Base-by-base conservation (phyloP, 495 filamentous ascomycete genomes). In the Penicillium ucsense region DNA sequence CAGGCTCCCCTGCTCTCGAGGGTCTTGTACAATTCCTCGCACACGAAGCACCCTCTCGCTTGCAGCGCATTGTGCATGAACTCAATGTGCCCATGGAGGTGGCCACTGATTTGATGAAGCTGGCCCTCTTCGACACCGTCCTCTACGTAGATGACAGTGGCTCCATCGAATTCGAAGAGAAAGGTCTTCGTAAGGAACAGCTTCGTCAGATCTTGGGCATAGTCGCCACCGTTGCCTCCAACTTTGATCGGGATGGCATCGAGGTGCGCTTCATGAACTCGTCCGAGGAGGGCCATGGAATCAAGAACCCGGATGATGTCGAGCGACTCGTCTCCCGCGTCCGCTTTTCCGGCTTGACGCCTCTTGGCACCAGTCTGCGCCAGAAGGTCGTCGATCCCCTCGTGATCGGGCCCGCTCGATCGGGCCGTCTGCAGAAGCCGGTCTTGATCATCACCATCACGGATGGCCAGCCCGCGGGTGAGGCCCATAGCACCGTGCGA, bases 111-210 rank as follows among this genome's bases (percentile, higher is more conserved):
- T 71, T 86, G 43, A 78, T 83, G 46, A 83, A 83, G 57, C 71
- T 86, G 6, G 70, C 76, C 2, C 60, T 87, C 42, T 87, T 76
- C 55, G 83, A 87, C 50, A 73, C 84, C 33, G 64, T 84, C 41
- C 67, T 87, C 30, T 85, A 82, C 54, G 80, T 86, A 43, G 83
- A 86, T 56, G 83, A 87, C 61, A 83, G 79, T 60, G 83, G 84
- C 8, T 86, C 83, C 28, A 86, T 87, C 63, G 65, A 74, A 38
- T 84, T 86, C 43, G 75, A 82, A 50, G 79, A 82, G 52, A 72
- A 74, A 47, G 82, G 82, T n/a, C 65, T 78, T 38, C 75, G 84
- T 43, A 83, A 83, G 63, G 70, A 78, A 12, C 83, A 87, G 48
- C 62, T 87, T 40, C 73, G 73, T 52, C 66, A 81, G 41, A 84